phyloP scores from a whole-genome alignment of 352 stramenopile genomes.

The Pythium vanterpoolii region DNA sequence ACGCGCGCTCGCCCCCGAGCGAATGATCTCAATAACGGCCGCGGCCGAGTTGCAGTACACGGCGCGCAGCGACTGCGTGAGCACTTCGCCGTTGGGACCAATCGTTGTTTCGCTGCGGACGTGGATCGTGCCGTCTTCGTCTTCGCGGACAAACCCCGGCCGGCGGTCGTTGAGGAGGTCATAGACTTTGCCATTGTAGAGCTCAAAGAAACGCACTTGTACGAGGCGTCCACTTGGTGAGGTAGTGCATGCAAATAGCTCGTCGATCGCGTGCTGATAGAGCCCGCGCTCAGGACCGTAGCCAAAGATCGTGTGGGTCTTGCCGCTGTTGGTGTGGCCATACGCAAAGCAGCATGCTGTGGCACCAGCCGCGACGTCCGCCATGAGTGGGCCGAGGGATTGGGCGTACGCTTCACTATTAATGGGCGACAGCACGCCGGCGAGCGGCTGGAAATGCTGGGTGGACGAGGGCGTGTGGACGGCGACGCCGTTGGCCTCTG shows the following conservation, averaged over 20 bases:
- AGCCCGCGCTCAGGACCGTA: constrained; percentile 40
- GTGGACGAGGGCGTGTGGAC: not conserved
- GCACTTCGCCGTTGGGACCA: constrained; percentile 36
- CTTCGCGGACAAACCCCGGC: constrained; percentile 46
- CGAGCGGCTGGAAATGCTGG: constrained; percentile 33
- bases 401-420: constrained; percentile 33
- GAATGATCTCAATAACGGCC: constrained; percentile 26
- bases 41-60: constrained; percentile 27
- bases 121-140: constrained; percentile 39
- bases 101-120: constrained; percentile 49
- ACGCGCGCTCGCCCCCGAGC: constrained; percentile 17
- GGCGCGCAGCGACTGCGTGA: constrained; percentile 39
- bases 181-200: constrained; percentile 59
- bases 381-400: constrained; percentile 30
- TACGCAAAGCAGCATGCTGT: constrained; percentile 60
- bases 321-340: constrained; percentile 55
- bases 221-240: constrained; percentile 21
- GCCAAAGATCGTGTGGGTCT: constrained; percentile 64
- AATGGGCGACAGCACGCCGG: constrained; percentile 33
- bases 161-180: constrained; percentile 45
- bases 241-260: constrained; percentile 32
- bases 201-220: constrained; percentile 52
- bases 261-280: constrained; percentile 33
- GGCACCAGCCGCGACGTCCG: constrained; percentile 22
- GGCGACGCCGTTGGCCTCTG: not conserved